Percentiles rank a stretch among this genome's conserved stretches.
Conservation (phyloP, 352 stramenopile species). For the Pythium sukuiense region DNA sequence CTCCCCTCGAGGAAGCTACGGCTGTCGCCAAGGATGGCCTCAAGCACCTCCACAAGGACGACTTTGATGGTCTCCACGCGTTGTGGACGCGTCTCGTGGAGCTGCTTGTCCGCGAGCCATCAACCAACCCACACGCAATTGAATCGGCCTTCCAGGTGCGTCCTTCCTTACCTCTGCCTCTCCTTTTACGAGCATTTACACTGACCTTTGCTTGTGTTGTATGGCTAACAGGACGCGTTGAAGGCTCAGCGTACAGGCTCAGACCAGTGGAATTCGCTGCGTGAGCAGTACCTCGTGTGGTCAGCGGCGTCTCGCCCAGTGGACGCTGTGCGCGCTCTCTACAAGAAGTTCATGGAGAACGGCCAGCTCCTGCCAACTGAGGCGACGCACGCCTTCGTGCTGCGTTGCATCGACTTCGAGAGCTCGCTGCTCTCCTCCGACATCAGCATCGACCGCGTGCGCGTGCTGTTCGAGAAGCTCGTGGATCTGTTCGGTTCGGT, state of each 20-base stretch:
- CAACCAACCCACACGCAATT: slow-evolving; percentile 28
- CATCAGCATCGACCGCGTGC: slow-evolving; percentile 45
- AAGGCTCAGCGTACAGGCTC: slow-evolving; percentile 45
- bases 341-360: slow-evolving; percentile 68
- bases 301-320: slow-evolving; percentile 34
- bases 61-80: slow-evolving; percentile 47
- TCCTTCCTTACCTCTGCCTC: not conserved
- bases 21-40: slow-evolving; percentile 53
- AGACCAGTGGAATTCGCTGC: slow-evolving; percentile 51
- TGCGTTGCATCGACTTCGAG: slow-evolving; percentile 72
- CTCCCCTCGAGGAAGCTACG: slow-evolving; percentile 38
- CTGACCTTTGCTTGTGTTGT: not conserved
- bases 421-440: slow-evolving; percentile 35
- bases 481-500: slow-evolving; percentile 69
- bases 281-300: slow-evolving; percentile 72
- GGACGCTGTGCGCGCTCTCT: slow-evolving; percentile 44
- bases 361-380: slow-evolving; percentile 62
- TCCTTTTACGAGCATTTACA: not conserved
- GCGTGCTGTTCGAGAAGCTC: slow-evolving; percentile 78
- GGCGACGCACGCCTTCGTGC: slow-evolving; percentile 66
- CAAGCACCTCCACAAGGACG: slow-evolving; percentile 37
- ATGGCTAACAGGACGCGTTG: slow-evolving; percentile 41
- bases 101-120: slow-evolving; percentile 40
- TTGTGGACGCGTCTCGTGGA: slow-evolving; percentile 57
- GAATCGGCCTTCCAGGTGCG: slow-evolving; percentile 49